phyloP scores from a whole-genome alignment of 805 yeast species.

The Isabelozyma gotoi region DNA sequence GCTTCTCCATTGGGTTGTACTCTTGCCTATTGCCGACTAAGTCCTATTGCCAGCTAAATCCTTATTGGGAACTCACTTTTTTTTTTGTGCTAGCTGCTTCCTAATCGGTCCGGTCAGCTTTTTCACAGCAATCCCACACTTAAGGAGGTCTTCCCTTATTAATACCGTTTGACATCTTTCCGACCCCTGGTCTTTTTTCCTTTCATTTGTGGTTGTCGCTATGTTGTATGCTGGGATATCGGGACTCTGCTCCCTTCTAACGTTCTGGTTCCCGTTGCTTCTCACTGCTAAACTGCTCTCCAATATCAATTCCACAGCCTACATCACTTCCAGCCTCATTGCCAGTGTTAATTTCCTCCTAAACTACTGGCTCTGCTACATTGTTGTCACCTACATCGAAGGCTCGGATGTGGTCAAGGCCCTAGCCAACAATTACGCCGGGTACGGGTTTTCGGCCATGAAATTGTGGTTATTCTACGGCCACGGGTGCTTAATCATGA shows the following conservation, averaged over 20 bases:
- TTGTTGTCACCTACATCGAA: conserved; percentile 11
- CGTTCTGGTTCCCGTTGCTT: conserved; percentile 13
- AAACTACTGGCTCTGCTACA: conserved; percentile 23
- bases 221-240: not conserved
- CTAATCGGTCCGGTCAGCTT: not conserved
- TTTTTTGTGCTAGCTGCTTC: not conserved
- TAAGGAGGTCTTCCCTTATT: not conserved
- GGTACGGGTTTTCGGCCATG: conserved; percentile 6
- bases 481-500: conserved; percentile 23
- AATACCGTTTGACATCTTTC: no score
- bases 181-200: no score
- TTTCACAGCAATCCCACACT: not conserved
- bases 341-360: conserved; percentile 14
- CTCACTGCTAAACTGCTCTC: conserved; percentile 16
- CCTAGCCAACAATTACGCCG: conserved; percentile 4
- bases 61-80: not conserved
- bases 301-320: not conserved
- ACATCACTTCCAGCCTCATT: conserved; percentile 1
- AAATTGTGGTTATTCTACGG: conserved; percentile 23
- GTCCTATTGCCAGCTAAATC: no score
- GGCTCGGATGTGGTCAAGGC: conserved; percentile 6
- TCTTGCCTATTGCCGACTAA: no score
- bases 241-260: conserved; percentile 4
- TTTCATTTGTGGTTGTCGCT: not conserved
- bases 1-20: no score